Evolutionary conservation across 1,284 basidiomycete genomes (phyloP), one percentile per base, ranked within the genome.

Genomic region (Moniliophthora roreri): DNA sequence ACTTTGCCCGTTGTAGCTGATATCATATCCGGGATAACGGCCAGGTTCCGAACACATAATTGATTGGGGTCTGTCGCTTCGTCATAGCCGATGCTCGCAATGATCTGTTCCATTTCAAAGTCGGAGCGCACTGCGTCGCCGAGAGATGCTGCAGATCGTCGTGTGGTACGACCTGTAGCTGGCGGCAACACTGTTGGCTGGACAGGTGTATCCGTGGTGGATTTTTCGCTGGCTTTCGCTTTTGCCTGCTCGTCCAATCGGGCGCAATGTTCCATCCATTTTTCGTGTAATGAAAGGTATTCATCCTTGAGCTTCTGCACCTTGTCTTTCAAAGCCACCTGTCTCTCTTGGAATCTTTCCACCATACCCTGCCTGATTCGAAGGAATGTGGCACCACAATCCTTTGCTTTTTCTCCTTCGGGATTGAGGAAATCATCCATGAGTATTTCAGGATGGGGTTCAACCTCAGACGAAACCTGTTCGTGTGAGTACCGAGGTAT

Each of bases 101-200:
- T 87, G 65, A 98, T 95, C 71, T 95, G 94, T 64, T 98, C 91
- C 83, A 98, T 95, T 75, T 98, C 96, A 53, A 97, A 81, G 69
- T 98, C 96, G 16, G 94, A 95, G 1, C 93, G 85, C 10, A 96
- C 95, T 6, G 92, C 88, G 68, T 98, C 95, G 20, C 93, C 93
- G 57, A 93, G 78, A 16, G 71, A 73, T 0, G 87, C 84, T 38
- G 85, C 78, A 11, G 85, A 82, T 28, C 90, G 82, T 34, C 90
- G 79, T n/a, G 89, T 91, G 28, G 87, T 85, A 46, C 90, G 76
- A 2, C 82, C 79, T 45, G 75, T 63, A 42, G 78, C 74, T 48
- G 84, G 78, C 32, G 77, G 70, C 3, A 75, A 66, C 38, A 85
- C 76, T 2, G 75, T 69, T 52, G 78, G 78, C 21, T 77, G 71